These are phyloP conservation scores for Bruguiera hainesii DNA, from an alignment of 441 rosid species.

Conservation along the genomic window DNA sequence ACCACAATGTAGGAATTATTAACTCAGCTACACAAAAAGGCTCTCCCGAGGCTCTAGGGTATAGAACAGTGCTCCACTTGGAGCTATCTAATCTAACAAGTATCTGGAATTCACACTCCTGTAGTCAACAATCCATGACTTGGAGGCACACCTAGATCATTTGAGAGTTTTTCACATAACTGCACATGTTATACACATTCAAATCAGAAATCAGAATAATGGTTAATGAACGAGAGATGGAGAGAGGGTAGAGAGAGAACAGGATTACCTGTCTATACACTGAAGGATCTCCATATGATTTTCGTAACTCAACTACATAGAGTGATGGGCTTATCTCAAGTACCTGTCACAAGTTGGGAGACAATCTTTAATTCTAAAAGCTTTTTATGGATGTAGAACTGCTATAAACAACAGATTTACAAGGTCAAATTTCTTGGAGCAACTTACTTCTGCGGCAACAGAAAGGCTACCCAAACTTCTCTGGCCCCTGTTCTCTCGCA, in stretches of 20 bases:
- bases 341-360: slow-evolving; percentile 34
- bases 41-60: too few species aligned
- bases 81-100: too few species aligned
- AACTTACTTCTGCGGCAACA: slow-evolving; percentile 82
- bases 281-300: slow-evolving; percentile 74
- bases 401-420: not conserved
- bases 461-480: slow-evolving; percentile 57
- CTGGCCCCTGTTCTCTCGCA: slow-evolving; percentile 54
- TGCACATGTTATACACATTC: slow-evolving; percentile 30
- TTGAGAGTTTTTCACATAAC: slow-evolving; percentile 72
- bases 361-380: too few species aligned
- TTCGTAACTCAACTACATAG: slow-evolving; percentile 82
- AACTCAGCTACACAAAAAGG: too few species aligned
- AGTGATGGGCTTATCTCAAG: slow-evolving; percentile 79
- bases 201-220: not conserved
- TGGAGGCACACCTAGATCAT: slow-evolving; percentile 57
- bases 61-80: too few species aligned
- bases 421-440: not conserved
- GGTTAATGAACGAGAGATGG: not conserved
- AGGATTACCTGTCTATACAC: slow-evolving; percentile 72
- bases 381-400: too few species aligned
- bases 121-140: slow-evolving; percentile 31
- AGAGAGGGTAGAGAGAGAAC: not conserved
- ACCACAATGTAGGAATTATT: too few species aligned
- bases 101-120: slow-evolving; percentile 18